Base-by-base conservation (phyloP, 768 basidiomycete genomes). In the Heimioporus sp. region DNA sequence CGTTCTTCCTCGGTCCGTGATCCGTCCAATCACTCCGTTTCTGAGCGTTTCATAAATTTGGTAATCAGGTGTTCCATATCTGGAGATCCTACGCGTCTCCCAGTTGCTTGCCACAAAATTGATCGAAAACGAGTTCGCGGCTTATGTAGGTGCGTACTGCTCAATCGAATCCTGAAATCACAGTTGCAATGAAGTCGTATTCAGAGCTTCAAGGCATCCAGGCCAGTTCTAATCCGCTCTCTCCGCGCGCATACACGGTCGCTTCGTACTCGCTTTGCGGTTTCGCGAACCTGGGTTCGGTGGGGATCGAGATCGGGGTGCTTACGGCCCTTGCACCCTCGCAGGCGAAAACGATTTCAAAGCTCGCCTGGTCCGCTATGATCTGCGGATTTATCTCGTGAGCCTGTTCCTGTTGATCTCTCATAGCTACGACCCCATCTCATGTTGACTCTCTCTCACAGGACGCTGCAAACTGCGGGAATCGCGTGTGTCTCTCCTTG, bases 261-360 rank as follows among this genome's bases (percentile, higher is more conserved):
- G 83, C 87, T 13, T 84, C 87, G 32, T 96, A 94, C 66, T 86
- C 87, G 15, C 83, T 95, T 15, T 94, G 92, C 68, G 94, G 94
- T 10, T 96, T 96, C 63, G 90, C 90, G 53, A 95, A 95, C 66
- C 74, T 92, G 41, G 83, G 87, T 49, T 90, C 90, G 8, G 74
- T 93, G 21, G 93, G 92, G 63, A 92, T 95, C 59, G 90, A 93
- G 67, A 81, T 90, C 53, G 87, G 87, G 62, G 87, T 89, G 64
- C 74, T 89, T 44, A 74, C 76, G 43, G 83, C 85, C 20, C 75
- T 89, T 24, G 87, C 87, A 19, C 87, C 87, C 4, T 75, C 85
- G 20, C 80, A 85, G 54, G 76, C 79, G 49, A 87, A 80, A 62
- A 72, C 80, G 56, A 94, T 96, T 59, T 85, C 87, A 28, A 76